phyloP scores from a whole-genome alignment of 2,329 filamentous ascomycete genomes.

The Aspergillus ochraceus region DNA sequence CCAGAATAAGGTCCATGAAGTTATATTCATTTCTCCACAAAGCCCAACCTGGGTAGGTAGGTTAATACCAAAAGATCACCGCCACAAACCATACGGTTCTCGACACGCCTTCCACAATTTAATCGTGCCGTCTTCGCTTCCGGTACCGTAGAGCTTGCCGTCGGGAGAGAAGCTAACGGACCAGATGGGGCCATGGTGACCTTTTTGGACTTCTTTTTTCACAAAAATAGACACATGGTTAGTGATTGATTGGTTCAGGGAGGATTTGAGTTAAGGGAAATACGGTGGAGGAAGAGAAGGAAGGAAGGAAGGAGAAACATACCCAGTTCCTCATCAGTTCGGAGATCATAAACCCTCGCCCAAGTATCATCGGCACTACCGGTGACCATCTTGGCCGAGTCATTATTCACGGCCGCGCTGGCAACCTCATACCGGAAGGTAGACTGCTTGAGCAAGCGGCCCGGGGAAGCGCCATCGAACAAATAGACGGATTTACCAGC shows the following conservation, averaged over 20 bases:
- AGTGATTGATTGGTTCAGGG: background rate
- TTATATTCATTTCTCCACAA: too few species aligned
- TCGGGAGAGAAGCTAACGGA: slow-evolving; percentile 93
- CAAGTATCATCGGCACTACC: slow-evolving; percentile 91
- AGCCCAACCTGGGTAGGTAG: too few species aligned
- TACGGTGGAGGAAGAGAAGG: background rate
- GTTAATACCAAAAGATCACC: slow-evolving; percentile 33
- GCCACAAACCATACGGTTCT: slow-evolving; percentile 66
- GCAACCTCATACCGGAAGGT: slow-evolving; percentile 82
- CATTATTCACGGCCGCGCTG: slow-evolving; percentile 83
- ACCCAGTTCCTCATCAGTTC: slow-evolving; percentile 77
- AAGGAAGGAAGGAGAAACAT: slow-evolving; percentile 16
- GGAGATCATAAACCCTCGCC: slow-evolving; percentile 92
- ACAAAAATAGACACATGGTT: background rate
- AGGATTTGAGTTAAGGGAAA: too few species aligned
- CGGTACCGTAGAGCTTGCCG: slow-evolving; percentile 92
- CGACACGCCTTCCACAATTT: slow-evolving; percentile 78
- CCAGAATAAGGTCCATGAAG: too few species aligned
- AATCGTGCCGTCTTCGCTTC: slow-evolving; percentile 95
- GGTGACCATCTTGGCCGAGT: slow-evolving; percentile 79
- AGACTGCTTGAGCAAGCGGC: slow-evolving; percentile 71
- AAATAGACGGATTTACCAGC: slow-evolving; percentile 95
- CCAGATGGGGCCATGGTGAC: slow-evolving; percentile 97
- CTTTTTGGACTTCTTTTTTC: slow-evolving; percentile 79
- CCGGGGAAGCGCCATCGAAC: slow-evolving; percentile 74